Conservation (phyloP, 192 early-diverging fungal genomes). For the Backusella mclennaniae region DNA sequence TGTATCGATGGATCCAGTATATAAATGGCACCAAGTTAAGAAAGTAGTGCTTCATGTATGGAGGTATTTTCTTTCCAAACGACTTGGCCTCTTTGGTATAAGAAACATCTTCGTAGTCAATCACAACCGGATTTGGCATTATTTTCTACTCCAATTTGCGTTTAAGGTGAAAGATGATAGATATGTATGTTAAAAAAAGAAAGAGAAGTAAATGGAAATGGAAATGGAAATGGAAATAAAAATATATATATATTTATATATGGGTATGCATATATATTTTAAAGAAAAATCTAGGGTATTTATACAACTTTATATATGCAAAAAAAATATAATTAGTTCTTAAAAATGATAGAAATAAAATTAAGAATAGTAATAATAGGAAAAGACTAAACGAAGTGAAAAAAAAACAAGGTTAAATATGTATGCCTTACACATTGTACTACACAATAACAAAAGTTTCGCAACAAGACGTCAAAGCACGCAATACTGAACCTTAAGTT, state of each 20-base stretch:
- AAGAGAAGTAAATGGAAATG: background rate
- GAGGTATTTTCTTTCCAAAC: constrained; percentile 18
- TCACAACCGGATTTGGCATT: constrained; percentile 9
- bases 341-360: constrained; percentile 2
- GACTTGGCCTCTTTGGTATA: constrained; percentile 15
- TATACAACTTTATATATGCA: background rate
- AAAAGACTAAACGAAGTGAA: background rate
- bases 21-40: constrained; percentile 21
- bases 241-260: background rate
- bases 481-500: constrained; percentile 10
- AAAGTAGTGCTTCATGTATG: constrained; percentile 20
- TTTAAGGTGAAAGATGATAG: background rate
- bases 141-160: background rate
- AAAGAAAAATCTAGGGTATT: background rate
- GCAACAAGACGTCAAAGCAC: constrained; percentile 22
- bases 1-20: constrained; percentile 31
- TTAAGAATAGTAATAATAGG: background rate
- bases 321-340: background rate
- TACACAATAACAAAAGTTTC: constrained; percentile 11
- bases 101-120: constrained; percentile 23
- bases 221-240: background rate
- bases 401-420: background rate
- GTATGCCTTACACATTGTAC: background rate
- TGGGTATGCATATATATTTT: background rate
- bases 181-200: background rate